Base-by-base conservation (phyloP, 1,139 yeast genomes). In the Magnusiomyces sp. region DNA sequence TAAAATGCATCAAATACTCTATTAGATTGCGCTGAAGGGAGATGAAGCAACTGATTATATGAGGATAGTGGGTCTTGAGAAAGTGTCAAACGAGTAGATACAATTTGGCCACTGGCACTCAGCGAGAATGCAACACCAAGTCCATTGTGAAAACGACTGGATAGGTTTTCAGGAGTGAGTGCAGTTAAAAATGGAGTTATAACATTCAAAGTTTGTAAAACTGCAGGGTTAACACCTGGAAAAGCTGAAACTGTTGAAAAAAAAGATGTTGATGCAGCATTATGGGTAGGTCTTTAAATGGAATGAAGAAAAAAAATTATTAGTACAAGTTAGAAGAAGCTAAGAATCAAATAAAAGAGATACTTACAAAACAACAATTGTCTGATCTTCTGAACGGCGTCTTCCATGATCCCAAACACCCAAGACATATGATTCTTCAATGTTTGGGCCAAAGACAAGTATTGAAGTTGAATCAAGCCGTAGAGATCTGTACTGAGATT, bases 401-500 rank as follows among this genome's bases (percentile, higher is more conserved):
- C 62, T 59, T 4, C 73, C 72, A 53, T 70, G 74, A 44, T 65
- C 67, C 71, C 73, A 69, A 14, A 69, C 57, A 9, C 63, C 55
- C 6, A 63, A 56, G 23, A 69, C 53, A 38, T 68, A 63, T 17
- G 66, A 58, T 16, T 63, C 65, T 40, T 71, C 72, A 23, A 63
- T 53, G 37, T 55, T 58, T 2, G 65, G 63, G 40, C 68, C 67
- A 17, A 69, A 56, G 5, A 60, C 56, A 14, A 69, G 50, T 10
- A 61, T 51, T 17, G 68, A 61, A 33, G 65, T 58, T 32, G 67
- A 64, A 50, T 68, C 72, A 45, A 69, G 54, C 33, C 63, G 52
- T 17, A 68, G 56, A 16, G 65, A 56, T 19, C 62, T 54, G 48
- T 56, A 61, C 39, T 61, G 59, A 20, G 62, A 55, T 40, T 62